phyloP scores from a whole-genome alignment of 345 rosid genomes.

The Moricandia arvensis region DNA sequence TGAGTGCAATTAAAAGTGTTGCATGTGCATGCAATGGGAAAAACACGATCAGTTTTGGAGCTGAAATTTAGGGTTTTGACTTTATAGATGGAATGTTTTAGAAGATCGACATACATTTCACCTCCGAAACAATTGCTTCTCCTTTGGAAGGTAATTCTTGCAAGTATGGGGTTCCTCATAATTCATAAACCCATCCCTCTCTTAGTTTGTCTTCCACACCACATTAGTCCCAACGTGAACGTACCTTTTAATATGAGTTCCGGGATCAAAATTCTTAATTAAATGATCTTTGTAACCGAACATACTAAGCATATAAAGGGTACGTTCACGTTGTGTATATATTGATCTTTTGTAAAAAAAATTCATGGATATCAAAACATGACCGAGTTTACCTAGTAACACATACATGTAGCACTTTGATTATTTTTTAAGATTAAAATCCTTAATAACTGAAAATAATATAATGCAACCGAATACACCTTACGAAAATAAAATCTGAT shows the following conservation, averaged over 20 bases:
- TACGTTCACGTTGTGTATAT: no score
- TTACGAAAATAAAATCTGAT: slow-evolving; percentile 13
- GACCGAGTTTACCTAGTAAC: background rate
- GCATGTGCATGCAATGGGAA: slow-evolving; percentile 37
- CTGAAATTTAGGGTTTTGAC: slow-evolving; percentile 40
- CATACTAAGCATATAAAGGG: background rate
- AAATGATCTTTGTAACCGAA: background rate
- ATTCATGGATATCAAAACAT: background rate
- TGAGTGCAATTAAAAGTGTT: slow-evolving; percentile 24
- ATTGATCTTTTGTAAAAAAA: background rate
- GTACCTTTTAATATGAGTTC: slow-evolving; percentile 30
- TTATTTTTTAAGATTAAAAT: background rate
- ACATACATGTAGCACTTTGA: background rate
- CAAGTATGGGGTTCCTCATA: slow-evolving; percentile 34
- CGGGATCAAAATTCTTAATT: slow-evolving; percentile 6
- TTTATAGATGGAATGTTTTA: slow-evolving; percentile 28
- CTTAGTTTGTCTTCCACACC: slow-evolving; percentile 19
- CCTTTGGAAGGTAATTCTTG: slow-evolving; percentile 22
- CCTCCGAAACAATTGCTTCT: slow-evolving; percentile 27
- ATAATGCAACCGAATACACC: background rate
- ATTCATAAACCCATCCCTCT: slow-evolving; percentile 34
- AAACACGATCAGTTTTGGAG: slow-evolving; percentile 30
- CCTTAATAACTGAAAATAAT: background rate
- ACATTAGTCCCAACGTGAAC: slow-evolving; percentile 30
- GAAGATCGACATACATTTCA: slow-evolving; percentile 24